Conservation (phyloP, 768 basidiomycete species). For the Mrakia gelida region DNA sequence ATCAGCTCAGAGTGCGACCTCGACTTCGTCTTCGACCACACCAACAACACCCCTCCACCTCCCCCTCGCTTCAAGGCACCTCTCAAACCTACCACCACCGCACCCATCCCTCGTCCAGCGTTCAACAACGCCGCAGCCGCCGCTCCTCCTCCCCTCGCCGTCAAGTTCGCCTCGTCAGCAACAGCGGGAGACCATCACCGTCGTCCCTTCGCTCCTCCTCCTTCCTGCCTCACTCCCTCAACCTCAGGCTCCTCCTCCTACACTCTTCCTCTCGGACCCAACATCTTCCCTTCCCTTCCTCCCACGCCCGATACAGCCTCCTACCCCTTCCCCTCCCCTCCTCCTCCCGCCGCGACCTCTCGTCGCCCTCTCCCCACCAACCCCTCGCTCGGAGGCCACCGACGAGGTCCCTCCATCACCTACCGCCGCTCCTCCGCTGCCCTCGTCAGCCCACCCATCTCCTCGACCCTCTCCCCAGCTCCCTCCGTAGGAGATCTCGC, state of each 20-base stretch:
- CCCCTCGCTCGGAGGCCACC: background rate
- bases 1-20: constrained; percentile 26
- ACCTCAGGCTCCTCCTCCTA: background rate
- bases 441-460: background rate
- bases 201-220: background rate
- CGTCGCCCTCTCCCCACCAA: background rate
- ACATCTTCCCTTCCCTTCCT: background rate
- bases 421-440: constrained; percentile 11
- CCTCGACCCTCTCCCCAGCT: background rate
- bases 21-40: constrained; percentile 12
- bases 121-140: background rate
- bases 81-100: background rate
- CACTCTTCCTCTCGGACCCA: background rate
- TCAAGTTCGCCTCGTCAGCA: background rate
- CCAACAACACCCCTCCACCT: constrained; percentile 1
- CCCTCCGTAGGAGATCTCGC: background rate
- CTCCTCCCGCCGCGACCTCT: too few species aligned
- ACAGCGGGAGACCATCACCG: background rate
- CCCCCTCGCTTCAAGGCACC: background rate
- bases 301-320: constrained; percentile 2
- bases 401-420: constrained; percentile 14
- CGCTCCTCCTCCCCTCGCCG: background rate
- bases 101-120: background rate
- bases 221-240: background rate
- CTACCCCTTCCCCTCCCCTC: background rate